A percentile compares a stretch with the other conserved stretches of the same genome.
phyloP scores from a whole-genome alignment of 371 early-diverging fungal species.

The Apophysomyces ossiformis region DNA sequence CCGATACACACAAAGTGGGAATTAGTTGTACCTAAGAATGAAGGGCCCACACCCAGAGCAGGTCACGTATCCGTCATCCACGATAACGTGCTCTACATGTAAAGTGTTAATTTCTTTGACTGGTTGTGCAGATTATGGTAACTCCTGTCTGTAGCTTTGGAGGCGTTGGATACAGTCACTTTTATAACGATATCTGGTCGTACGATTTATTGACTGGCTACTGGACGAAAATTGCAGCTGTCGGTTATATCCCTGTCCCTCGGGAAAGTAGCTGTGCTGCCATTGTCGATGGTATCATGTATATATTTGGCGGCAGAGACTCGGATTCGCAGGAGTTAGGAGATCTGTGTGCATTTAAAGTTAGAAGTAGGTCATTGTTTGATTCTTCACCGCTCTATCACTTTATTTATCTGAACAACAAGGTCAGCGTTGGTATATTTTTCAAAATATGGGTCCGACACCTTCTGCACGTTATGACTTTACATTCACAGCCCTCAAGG shows the following conservation, averaged over 20 bases:
- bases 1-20: conserved; percentile 59
- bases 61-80: conserved; percentile 65
- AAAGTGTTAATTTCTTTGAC: conserved; percentile 22
- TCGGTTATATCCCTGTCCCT: conserved; percentile 70
- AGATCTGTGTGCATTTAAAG: conserved; percentile 76
- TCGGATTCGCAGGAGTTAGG: conserved; percentile 62
- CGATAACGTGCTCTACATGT: conserved; percentile 66
- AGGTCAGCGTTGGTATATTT: conserved; percentile 77
- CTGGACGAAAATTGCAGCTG: conserved; percentile 68
- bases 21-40: conserved; percentile 46
- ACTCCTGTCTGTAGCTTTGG: conserved; percentile 62
- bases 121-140: not conserved
- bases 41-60: conserved; percentile 60
- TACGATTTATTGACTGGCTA: conserved; percentile 59
- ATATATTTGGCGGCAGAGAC: conserved; percentile 75
- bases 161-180: conserved; percentile 69
- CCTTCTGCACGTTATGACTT: conserved; percentile 70
- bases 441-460: conserved; percentile 72
- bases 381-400: not conserved
- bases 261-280: conserved; percentile 70
- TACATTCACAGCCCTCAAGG: conserved; percentile 67
- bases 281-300: conserved; percentile 76
- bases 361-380: conserved; percentile 51
- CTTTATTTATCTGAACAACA: conserved; percentile 5
- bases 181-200: conserved; percentile 80